Base-by-base conservation (phyloP, 2,329 filamentous ascomycete genomes). In the Botrytis medusae region DNA sequence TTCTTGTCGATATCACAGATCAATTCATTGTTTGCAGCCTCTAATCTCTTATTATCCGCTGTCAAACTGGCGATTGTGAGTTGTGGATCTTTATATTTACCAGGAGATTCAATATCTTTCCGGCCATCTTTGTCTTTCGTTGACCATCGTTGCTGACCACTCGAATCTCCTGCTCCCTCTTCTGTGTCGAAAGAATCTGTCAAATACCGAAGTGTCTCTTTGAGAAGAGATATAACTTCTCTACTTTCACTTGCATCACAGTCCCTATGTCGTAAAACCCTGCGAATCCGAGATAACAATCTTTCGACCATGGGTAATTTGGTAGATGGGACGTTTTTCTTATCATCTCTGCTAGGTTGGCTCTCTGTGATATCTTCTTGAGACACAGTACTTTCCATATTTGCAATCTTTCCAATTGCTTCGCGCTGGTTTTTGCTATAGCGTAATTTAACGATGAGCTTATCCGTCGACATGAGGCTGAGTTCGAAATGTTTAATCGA, bases 331-430 rank as follows among this genome's bases (percentile, higher is more conserved):
- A n/a, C n/a, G n/a, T n/a, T n/a, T n/a, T n/a, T n/a, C 9, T 12
- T 20, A 8, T 5, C 16, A 6, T 46, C 5, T n/a, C 20, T 32
- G 29, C 34, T 10, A 3, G 25, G 0, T 16, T 20, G 7, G 2
- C 0, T 18, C 1, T 20, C 8, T 9, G 2, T 14, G 9, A 12
- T 1, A 20, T 20, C 16, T 29, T 6, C 12, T 7, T 0, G 14
- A 9, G 25, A 34, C 0, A 42, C 48, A 3, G 32, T 18, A 6
- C 1, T 57, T 37, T 57, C 34, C 25, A 5, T 42, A 42, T 25
- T 57, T 4, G 32, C 0, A 18, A 57, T 42, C 4, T n/a, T 22
- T 7, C 57, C 34, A 32, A 68, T 57, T 0, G 5, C 25, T 10
- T 42, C 34, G 25, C n/a, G 0, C 22, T 22, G n/a, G 3, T 14